phyloP scores from a whole-genome alignment of 2,329 filamentous ascomycete genomes.

The Ascochyta clinopodiicola region DNA sequence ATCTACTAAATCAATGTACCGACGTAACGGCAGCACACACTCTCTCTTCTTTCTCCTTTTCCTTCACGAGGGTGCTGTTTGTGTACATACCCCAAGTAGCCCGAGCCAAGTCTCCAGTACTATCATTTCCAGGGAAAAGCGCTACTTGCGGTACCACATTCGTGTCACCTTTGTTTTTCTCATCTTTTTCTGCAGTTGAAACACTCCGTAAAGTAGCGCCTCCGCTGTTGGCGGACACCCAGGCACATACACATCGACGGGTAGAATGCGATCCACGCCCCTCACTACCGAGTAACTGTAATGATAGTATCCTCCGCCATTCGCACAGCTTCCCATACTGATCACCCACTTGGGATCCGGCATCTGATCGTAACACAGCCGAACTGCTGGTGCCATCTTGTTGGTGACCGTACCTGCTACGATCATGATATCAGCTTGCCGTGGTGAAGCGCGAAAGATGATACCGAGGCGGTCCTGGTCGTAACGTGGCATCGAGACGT shows the following conservation, averaged over 20 bases:
- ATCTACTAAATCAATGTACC: no score
- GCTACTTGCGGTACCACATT: conserved; percentile 65
- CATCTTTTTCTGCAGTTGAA: conserved; percentile 82
- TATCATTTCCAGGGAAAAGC: no score
- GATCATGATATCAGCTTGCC: conserved; percentile 94
- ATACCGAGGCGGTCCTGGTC: conserved; percentile 90
- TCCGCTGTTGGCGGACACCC: conserved; percentile 70
- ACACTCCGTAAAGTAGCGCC: conserved; percentile 67
- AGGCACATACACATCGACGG: conserved; percentile 82
- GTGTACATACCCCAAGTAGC: no score
- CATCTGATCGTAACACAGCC: conserved; percentile 96
- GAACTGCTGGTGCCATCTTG: conserved; percentile 91
- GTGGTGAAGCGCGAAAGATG: conserved; percentile 88
- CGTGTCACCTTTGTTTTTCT: conserved; percentile 63
- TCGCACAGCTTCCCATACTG: conserved; percentile 84
- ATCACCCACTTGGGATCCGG: conserved; percentile 88
- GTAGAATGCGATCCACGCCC: conserved; percentile 79
- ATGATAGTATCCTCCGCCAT: conserved; percentile 86
- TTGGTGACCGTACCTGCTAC: conserved; percentile 92
- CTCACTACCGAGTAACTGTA: conserved; percentile 82
- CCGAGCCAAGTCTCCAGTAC: no score
- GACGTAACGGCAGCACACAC: no score
- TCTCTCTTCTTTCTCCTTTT: no score
- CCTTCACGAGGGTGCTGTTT: no score
- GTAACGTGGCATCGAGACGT: conserved; percentile 88